Base-by-base conservation (phyloP, 2,329 filamentous ascomycete genomes). In the Dryadomyces quercus-mongolicae region DNA sequence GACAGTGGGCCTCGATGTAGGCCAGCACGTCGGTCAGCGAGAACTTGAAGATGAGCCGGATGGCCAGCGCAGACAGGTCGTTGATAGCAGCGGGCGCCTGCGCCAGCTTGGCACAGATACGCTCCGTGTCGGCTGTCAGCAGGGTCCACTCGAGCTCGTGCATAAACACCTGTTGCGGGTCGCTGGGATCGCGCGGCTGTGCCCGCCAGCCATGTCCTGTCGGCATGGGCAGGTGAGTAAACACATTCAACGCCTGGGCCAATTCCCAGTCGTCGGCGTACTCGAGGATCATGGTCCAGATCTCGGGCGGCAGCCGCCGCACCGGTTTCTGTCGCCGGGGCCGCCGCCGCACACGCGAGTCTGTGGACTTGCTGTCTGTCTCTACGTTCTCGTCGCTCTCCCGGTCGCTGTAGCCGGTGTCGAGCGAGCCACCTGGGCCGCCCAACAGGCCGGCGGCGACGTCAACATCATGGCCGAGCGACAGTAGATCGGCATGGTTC, bases 31-130 rank as follows among this genome's bases (percentile, higher is more conserved):
- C 81, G 16, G 85, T 86, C 61, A 92, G 84, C 45, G 85, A 87
- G 66, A 96, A 96, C 60, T 93, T 90, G 72, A 96, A 89, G 61
- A 95, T 90, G 44, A 95, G 79, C 63, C 91, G 90, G 58, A 93
- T 86, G 42, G 88, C 87, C 1, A 94, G 74, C 2, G 85, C 85
- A 0, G 90, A 93, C 13, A 96, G 75, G 59, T 85, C 75, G 58
- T 72, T 71, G 59, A 88, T 85, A 38, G 81, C 80, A 38, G 85
- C 81, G 0, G 86, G 84, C 18, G 87, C 85, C 42, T 80, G 70
- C 7, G 85, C 80, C 44, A 95, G 77, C 62, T 88, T 84, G 52
- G 81, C 79, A 65, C 88, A 88, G 58, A 95, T 84, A 38, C 84
- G 81, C 0, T 77, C 68, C 6, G 87, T 78, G 40, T 82, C 80